Evolutionary conservation across 495 filamentous ascomycete species (phyloP), one percentile per base, ranked within the genome.

Genomic region (Penicillium ucsense): DNA sequence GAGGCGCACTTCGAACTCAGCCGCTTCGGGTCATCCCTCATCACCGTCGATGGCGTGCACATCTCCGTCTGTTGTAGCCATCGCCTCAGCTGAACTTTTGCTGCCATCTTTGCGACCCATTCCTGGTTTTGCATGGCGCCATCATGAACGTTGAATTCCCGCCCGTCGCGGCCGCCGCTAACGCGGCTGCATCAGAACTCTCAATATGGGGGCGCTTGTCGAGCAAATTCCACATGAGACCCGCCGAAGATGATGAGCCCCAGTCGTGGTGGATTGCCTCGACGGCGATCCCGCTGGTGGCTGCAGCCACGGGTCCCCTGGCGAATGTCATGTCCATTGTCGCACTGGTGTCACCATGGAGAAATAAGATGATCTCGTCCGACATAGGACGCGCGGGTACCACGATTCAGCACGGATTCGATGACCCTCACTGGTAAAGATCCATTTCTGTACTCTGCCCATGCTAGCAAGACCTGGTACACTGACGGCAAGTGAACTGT

Each of bases 291-390:
- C 85, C 85, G 7, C 71, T 90, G 4, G 60, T 88, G 4, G 84
- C 84, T 0, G 85, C 85, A 4, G 81, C 84, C 1, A 74, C 82
- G 4, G 83, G 82, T 0, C 85, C 85, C 1, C 67, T 89, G 10
- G 85, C 85, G 8, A 88, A 88, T 60, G 77, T 89, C 20, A 71
- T 86, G 55, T 85, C 82, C n/a, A 84, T 89, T 33, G 82, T 81
- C 7, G 82, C 85, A 4, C 62, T 89, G 37, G 80, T 86, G 1
- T 76, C 78, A 31, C 74, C 73, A 4, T 89, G 85, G 85, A 72
- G 81, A 43, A 70, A 65, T 34, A 49, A 68, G 6, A 53, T 81
- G 31, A 56, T 62, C 37, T 61, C 59, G 6, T 47, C 50, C 29
- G 41, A 45, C 0, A 48, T 41, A 3, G 47, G 62, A 32, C 50